A percentile compares a stretch with the other conserved stretches of the same genome.
phyloP scores from a whole-genome alignment of 2,329 filamentous ascomycete genomes.

The Alternaria sp. region DNA sequence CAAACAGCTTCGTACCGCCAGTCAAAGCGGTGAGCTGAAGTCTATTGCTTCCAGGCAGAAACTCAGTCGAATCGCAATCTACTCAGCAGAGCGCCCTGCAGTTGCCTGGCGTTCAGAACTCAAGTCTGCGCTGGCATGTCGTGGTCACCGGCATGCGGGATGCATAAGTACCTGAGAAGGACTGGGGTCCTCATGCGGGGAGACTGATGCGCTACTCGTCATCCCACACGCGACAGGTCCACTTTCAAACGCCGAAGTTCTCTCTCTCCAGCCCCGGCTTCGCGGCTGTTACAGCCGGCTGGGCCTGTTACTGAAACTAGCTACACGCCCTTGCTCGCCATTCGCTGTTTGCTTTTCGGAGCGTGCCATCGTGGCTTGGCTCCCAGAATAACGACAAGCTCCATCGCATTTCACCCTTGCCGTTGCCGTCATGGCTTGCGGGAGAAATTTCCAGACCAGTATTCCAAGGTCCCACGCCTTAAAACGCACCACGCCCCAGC shows the following conservation, averaged over 20 bases:
- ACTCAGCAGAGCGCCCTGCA: neutral
- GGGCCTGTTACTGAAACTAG: constrained; percentile 16
- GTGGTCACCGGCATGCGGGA: constrained; percentile 21
- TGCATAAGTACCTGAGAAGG: constrained; percentile 39
- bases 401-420: constrained; percentile 42
- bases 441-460: constrained; percentile 30
- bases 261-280: constrained; percentile 18
- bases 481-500: constrained; percentile 34
- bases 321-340: constrained; percentile 18
- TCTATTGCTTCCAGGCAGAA: neutral
- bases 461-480: constrained; percentile 17
- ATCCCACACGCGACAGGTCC: constrained; percentile 40
- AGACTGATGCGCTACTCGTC: constrained; percentile 31
- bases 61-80: neutral
- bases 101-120: neutral
- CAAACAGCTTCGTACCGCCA: constrained; percentile 24
- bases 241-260: constrained; percentile 43
- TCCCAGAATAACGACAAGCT: constrained; percentile 25
- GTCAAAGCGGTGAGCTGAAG: constrained; percentile 9
- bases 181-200: constrained; percentile 43
- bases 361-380: constrained; percentile 39
- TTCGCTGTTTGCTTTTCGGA: constrained; percentile 31
- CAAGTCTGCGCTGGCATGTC: neutral
- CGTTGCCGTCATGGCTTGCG: constrained; percentile 31
- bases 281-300: constrained; percentile 24